Evolutionary conservation across 2,329 filamentous ascomycete species (phyloP).

Genomic region (Pestalotiopsis fici): DNA sequence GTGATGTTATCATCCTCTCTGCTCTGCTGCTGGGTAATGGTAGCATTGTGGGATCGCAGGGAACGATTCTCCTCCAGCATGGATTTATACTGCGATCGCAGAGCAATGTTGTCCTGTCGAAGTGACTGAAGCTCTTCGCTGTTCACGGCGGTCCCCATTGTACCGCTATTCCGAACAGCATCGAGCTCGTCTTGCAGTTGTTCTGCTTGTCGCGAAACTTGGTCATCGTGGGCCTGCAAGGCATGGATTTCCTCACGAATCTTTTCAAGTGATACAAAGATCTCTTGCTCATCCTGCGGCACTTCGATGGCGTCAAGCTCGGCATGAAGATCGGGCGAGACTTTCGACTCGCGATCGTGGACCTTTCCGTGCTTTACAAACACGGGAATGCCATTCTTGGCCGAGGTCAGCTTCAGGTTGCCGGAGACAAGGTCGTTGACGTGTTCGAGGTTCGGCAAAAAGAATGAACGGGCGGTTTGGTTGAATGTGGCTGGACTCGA

Average conservation of each 20-base stretch:
- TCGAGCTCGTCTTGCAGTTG: constrained; percentile 52
- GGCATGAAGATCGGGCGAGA: constrained; percentile 41
- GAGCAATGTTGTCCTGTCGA: constrained; percentile 40
- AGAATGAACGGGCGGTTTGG: constrained; percentile 52
- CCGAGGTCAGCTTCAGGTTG: constrained; percentile 51
- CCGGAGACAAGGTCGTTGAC: constrained; percentile 60
- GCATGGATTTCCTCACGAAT: constrained; percentile 58
- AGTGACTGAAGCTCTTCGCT: constrained; percentile 42
- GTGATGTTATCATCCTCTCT: constrained; percentile 24
- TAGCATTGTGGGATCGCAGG: constrained; percentile 40
- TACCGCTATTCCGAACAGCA: constrained; percentile 21
- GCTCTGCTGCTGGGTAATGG: constrained; percentile 41
- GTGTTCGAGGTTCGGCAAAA: constrained; percentile 54
- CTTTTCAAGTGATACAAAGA: constrained; percentile 64
- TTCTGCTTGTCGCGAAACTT: constrained; percentile 55
- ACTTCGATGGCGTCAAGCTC: constrained; percentile 52
- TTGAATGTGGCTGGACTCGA: constrained; percentile 30
- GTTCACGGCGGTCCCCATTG: constrained; percentile 33
- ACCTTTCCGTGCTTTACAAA: constrained; percentile 57
- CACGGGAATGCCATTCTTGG: constrained; percentile 55
- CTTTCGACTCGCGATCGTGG: constrained; percentile 40
- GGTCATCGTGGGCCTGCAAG: constrained; percentile 57
- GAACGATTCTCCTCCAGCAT: constrained; percentile 46
- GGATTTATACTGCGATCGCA: constrained; percentile 45
- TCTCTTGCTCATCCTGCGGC: constrained; percentile 56